phyloP scores from a whole-genome alignment of 2,329 filamentous ascomycete genomes.

The Botrytis elliptica region DNA sequence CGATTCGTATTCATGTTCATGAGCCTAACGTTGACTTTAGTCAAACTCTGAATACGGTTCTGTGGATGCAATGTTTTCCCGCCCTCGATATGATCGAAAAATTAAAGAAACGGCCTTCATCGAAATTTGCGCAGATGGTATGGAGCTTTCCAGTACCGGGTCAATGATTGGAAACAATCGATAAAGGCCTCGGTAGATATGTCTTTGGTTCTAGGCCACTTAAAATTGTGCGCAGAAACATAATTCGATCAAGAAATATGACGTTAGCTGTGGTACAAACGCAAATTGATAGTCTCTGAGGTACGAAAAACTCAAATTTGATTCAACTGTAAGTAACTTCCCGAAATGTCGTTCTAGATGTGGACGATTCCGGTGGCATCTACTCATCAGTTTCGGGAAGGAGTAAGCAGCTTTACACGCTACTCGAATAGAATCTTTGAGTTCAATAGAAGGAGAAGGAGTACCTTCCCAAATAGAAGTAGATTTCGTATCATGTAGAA shows the following conservation, averaged over 20 bases:
- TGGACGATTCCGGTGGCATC: background rate
- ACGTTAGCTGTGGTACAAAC: background rate
- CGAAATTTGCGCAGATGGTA: background rate
- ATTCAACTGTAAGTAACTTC: background rate
- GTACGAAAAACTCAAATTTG: background rate
- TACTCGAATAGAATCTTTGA: background rate
- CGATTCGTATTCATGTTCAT: background rate
- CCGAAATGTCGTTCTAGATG: background rate
- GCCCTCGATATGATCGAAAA: background rate
- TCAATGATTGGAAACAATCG: background rate
- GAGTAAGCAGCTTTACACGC: background rate
- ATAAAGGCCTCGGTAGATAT: background rate
- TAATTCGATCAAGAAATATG: background rate
- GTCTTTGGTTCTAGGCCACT: background rate
- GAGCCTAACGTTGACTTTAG: background rate
- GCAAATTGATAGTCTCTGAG: background rate
- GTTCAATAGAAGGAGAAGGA: background rate
- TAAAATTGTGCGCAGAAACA: background rate
- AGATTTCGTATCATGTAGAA: background rate
- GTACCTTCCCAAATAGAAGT: background rate
- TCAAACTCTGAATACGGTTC: background rate
- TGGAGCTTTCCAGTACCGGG: background rate
- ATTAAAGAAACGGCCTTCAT: no score
- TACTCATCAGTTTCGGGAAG: background rate
- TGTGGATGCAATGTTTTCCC: background rate